Base-by-base conservation (phyloP, 306 rosid species). In the Betula pendula region DNA sequence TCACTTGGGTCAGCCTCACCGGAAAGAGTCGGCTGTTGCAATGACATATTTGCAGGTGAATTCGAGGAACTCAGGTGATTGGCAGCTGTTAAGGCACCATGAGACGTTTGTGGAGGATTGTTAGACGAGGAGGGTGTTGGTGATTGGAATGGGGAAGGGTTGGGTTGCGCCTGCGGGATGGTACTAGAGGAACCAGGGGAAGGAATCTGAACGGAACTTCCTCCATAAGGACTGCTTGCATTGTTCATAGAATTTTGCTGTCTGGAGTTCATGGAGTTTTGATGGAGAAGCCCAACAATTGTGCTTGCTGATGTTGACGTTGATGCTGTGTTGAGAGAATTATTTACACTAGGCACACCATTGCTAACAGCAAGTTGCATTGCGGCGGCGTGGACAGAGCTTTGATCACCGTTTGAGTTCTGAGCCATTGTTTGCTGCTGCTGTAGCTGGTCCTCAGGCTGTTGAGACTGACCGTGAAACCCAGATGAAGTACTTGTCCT, bases 231-330 rank as follows among this genome's bases (percentile, higher is more conserved):
- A 81, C 93, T 95, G 89, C 77, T 84, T 75, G 93, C 88, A 81
- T 92, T 92, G 81, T 88, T 88, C 89, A 90, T 81, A 10, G 95
- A 82, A 82, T 45, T 92, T 77, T 83, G 96, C 68, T 87, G 98
- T 79, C 99, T 86, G 77, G 94, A 87, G 75, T 92, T 92, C 92
- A 96, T 90, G 4, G 99, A 96, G 82, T 96, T 93, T 75, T 96
- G 99, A 80, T 92, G 98, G 62, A 96, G 94, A 76, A 96, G 94
- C 60, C 99, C 99, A 75, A 84, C 99, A 71, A 96, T 96, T 73
- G 99, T 92, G 86, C 97, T 96, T 53, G 97, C 80, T 69, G 92
- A 81, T 76, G 96, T 83, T 25, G 98, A 79, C 73, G 97, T 80
- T 63, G 97, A 84, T 45, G 92, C 92, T 48, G 92, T 49, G 83